These are phyloP conservation scores for Fusarium pseudonygamai DNA, from an alignment of 2,329 filamentous ascomycete species.

Conservation along the genomic window DNA sequence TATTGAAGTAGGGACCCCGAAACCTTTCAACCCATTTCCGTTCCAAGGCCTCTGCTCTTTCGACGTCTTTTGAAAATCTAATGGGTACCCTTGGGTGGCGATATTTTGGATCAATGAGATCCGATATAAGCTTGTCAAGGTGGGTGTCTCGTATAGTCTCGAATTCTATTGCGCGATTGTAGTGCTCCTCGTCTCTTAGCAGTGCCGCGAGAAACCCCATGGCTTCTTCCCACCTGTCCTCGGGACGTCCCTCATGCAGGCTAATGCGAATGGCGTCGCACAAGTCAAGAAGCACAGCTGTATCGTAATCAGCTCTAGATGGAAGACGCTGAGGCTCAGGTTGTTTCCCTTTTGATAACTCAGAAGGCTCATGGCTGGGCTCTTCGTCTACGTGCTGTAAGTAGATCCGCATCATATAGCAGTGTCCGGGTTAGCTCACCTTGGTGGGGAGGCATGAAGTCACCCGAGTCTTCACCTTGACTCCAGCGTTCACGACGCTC, in stretches of 20 bases:
- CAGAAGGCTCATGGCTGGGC: conserved; percentile 14
- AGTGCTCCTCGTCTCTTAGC: conserved; percentile 50
- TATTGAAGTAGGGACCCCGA: conserved; percentile 54
- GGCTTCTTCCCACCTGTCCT: conserved; percentile 49
- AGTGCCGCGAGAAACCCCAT: conserved; percentile 52
- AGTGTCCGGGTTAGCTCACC: conserved; percentile 20
- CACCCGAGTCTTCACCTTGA: conserved; percentile 20
- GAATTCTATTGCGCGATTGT: conserved; percentile 49
- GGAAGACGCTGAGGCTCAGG: neutral
- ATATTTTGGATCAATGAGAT: conserved; percentile 49
- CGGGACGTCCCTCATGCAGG: conserved; percentile 47
- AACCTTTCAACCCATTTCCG: conserved; percentile 57
- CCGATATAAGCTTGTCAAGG: conserved; percentile 57
- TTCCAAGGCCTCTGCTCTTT: conserved; percentile 52
- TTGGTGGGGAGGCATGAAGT: conserved; percentile 27
- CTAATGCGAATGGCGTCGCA: conserved; percentile 54
- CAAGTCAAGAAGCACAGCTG: conserved; percentile 47
- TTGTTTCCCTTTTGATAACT: neutral
- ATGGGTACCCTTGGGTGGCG: conserved; percentile 41
- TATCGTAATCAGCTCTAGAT: conserved; percentile 23
- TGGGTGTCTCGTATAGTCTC: conserved; percentile 51
- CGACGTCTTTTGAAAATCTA: conserved; percentile 48
- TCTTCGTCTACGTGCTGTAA: conserved; percentile 33
- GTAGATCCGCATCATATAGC: neutral
- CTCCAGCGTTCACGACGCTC: conserved; percentile 15